Base-by-base conservation (phyloP, 768 basidiomycete genomes). In the Sporobolomyces roseus region DNA sequence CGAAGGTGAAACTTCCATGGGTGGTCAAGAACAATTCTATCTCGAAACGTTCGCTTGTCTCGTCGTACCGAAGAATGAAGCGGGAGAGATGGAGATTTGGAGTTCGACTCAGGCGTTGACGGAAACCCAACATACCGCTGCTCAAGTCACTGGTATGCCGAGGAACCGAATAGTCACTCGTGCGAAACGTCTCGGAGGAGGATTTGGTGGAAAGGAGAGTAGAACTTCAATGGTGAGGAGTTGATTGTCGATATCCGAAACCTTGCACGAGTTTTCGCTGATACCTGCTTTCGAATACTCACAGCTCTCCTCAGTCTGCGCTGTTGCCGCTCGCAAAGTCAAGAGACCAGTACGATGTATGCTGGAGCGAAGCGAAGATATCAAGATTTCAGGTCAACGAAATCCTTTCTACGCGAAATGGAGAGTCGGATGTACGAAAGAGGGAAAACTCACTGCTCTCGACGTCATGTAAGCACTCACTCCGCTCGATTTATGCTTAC, bases 351-450 rank as follows among this genome's bases (percentile, higher is more conserved):
- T 76, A 0, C 71, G 76, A n/a, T 71, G 70, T 51, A 68, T 70
- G 66, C 65, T 76, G 46, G 74, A 76, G 23, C 71, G 76, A 10
- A 63, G 72, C 58, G 72, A 74, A 41, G 75, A 76, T 62, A 76
- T 76, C 48, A 68, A 64, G 59, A 74, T 63, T 9, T 63, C 69
- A 2, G 76, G 76, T 17, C 76, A 76, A 46, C 68, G 76, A 1
- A 74, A 76, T 51, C 73, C 74, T 5, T 76, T 73, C 65, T 50
- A 63, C 17, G 61, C 63, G 10, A 52, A 65, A 14, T 76, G 71
- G 61, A 68, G 49, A 33, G 73, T 75, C 32, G 76, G 76, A 25
- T 71, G 71, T 36, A 73, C 68, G 3, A 65, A 70, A 33, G 70
- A 74, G 50, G 76, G 76, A 29, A 74, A 70, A 61, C 30, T 76